A percentile compares a stretch with the other conserved stretches of the same genome.
These are phyloP conservation scores for Phytophthora cactorum DNA, from an alignment of 352 stramenopile species.

Conservation along the genomic window DNA sequence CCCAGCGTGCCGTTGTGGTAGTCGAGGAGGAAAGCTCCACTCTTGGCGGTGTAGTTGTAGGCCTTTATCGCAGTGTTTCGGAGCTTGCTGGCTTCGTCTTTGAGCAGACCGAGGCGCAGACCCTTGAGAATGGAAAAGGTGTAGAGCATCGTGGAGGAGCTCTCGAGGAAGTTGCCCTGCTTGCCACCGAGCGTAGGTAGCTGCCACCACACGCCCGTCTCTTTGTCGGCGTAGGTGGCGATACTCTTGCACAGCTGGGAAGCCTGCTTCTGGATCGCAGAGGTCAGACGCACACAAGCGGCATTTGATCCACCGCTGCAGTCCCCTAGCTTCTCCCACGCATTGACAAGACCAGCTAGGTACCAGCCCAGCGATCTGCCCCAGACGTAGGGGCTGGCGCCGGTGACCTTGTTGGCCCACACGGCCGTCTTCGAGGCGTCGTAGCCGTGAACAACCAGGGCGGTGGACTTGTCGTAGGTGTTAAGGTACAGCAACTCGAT, in stretches of 20 bases:
- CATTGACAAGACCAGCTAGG: conserved; percentile 32
- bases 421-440: conserved; percentile 34
- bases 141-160: conserved; percentile 40
- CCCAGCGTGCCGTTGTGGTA: conserved; percentile 25
- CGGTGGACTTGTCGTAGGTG: conserved; percentile 29
- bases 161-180: conserved; percentile 38
- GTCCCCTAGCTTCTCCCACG: conserved; percentile 26
- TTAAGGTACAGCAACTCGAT: conserved; percentile 34
- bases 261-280: conserved; percentile 23
- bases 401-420: conserved; percentile 35
- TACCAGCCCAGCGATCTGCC: conserved; percentile 36
- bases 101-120: conserved; percentile 33
- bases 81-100: conserved; percentile 14
- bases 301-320: conserved; percentile 16
- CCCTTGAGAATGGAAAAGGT: conserved; percentile 41
- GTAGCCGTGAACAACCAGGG: conserved; percentile 30
- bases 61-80: conserved; percentile 18
- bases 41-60: conserved; percentile 32
- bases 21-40: conserved; percentile 25
- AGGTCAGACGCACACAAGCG: conserved; percentile 12
- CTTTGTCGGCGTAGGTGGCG: conserved; percentile 21
- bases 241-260: conserved; percentile 28
- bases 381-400: conserved; percentile 33
- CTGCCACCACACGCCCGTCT: conserved; percentile 35
- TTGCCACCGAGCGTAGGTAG: conserved; percentile 30